phyloP scores from a whole-genome alignment of 2,329 filamentous ascomycete genomes.

The Shiraia sp. region DNA sequence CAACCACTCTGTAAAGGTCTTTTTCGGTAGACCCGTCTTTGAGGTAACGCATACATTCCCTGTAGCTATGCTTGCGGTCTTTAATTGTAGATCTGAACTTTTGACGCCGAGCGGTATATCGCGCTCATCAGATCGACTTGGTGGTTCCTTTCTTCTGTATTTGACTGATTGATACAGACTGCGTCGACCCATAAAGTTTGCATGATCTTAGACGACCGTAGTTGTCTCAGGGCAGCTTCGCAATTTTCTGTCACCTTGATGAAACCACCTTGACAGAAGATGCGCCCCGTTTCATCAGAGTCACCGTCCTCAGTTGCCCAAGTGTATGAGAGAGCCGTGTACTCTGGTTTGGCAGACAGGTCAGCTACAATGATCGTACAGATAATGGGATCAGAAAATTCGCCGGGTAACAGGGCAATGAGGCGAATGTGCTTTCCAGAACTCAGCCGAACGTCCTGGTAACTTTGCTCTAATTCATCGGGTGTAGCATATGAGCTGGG shows the following conservation, averaged over 20 bases:
- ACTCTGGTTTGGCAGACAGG: slow-evolving; percentile 2
- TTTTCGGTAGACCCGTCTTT: background rate
- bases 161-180: slow-evolving; percentile 21
- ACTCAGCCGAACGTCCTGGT: background rate
- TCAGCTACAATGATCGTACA: slow-evolving; percentile 7
- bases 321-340: slow-evolving; percentile 18
- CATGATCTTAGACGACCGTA: slow-evolving; percentile 5
- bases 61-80: background rate
- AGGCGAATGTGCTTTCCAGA: background rate
- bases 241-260: slow-evolving; percentile 14
- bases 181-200: slow-evolving; percentile 19
- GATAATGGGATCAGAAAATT: background rate
- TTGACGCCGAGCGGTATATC: slow-evolving; percentile 11
- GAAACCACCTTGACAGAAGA: slow-evolving; percentile 3
- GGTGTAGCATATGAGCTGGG: too few relatives aligned
- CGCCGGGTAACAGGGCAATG: slow-evolving; percentile 1
- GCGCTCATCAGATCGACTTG: slow-evolving; percentile 21
- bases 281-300: slow-evolving; percentile 8
- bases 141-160: slow-evolving; percentile 15
- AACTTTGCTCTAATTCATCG: background rate
- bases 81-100: background rate
- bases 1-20: background rate
- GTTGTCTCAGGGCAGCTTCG: slow-evolving; percentile 12
- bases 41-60: background rate
- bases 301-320: slow-evolving; percentile 19